Conservation (phyloP, 2,329 filamentous ascomycete genomes). For the Thelonectria olida region DNA sequence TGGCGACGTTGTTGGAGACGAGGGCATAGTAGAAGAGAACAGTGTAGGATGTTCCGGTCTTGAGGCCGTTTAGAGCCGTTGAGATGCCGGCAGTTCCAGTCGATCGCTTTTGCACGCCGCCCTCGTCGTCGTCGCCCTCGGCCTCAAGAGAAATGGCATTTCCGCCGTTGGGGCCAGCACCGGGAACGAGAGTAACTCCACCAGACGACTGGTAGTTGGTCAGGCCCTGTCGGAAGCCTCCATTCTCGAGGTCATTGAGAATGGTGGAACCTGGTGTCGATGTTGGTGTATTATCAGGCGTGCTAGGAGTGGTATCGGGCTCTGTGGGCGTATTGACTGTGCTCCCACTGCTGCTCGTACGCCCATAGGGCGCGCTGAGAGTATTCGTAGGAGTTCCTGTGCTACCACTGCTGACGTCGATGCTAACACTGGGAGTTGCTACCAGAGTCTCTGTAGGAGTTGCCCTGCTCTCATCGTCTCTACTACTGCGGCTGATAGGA, state of each 20-base stretch:
- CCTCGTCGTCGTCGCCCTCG: not conserved
- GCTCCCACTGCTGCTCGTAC: too few relatives aligned
- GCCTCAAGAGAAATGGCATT: conserved; percentile 1
- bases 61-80: not conserved
- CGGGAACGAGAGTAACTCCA: not conserved
- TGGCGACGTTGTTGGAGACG: not conserved
- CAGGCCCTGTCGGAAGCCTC: not conserved
- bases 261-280: too few relatives aligned
- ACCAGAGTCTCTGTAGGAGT: not conserved
- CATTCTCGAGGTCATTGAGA: not conserved
- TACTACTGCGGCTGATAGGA: too few relatives aligned
- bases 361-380: too few relatives aligned
- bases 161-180: not conserved
- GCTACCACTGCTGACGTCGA: too few relatives aligned
- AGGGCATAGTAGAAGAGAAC: not conserved
- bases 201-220: not conserved
- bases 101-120: not conserved
- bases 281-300: too few relatives aligned
- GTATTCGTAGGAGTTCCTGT: not conserved
- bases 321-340: not conserved
- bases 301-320: too few relatives aligned
- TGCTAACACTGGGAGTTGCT: not conserved
- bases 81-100: not conserved
- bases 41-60: not conserved
- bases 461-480: too few relatives aligned